phyloP scores from a whole-genome alignment of 305 asterid species.

The Solanum aculeatissimum region DNA sequence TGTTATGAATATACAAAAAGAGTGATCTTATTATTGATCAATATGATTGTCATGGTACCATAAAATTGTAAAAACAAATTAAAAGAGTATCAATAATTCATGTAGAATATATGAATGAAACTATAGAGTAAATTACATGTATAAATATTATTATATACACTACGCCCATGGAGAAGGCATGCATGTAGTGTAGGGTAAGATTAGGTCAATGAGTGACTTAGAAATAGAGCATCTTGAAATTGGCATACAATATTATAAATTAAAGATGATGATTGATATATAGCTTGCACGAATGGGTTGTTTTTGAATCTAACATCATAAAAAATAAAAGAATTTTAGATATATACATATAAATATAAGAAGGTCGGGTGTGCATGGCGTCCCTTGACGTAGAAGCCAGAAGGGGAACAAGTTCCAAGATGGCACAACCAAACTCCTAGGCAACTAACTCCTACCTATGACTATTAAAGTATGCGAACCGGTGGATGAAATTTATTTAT shows the following conservation, averaged over 20 bases:
- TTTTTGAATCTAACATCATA: background rate
- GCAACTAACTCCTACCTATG: background rate
- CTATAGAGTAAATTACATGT: background rate
- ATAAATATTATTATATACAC: background rate
- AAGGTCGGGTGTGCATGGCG: background rate
- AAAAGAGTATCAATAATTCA: background rate
- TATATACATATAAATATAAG: background rate
- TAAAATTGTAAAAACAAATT: background rate
- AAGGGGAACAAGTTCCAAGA: background rate
- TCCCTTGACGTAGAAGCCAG: background rate
- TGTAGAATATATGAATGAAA: too few species aligned
- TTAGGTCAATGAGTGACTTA: background rate
- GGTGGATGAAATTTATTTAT: too few species aligned
- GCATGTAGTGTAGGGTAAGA: background rate
- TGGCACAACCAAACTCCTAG: slow-evolving; percentile 3
- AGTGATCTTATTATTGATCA: too few species aligned
- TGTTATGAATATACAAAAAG: too few species aligned
- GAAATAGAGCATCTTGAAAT: background rate
- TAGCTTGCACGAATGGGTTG: background rate
- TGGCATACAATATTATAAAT: background rate
- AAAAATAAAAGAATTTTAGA: background rate
- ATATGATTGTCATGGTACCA: background rate
- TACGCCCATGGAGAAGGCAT: background rate
- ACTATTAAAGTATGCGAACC: background rate
- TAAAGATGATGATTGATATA: background rate